These are phyloP conservation scores for Cornus suecica DNA, from an alignment of 148 eudicot species.

Conservation along the genomic window DNA sequence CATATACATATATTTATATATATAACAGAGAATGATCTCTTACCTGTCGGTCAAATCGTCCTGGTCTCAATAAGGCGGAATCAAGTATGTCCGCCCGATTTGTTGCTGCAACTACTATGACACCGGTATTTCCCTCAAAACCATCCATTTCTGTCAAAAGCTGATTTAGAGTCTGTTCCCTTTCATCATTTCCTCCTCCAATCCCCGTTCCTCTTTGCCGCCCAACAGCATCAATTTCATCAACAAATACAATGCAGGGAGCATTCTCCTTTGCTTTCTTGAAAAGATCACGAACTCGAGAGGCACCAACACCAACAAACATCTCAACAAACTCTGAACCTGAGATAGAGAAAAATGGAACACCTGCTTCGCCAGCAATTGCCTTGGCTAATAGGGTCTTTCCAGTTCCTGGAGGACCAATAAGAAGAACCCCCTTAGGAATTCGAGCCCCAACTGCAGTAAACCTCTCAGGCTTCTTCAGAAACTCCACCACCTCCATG, in stretches of 20 bases:
- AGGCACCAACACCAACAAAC: slow-evolving; percentile 99
- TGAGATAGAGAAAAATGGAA: slow-evolving; percentile 97
- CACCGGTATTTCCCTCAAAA: slow-evolving; percentile 95
- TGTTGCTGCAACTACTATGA: slow-evolving; percentile 95
- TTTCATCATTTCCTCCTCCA: slow-evolving; percentile 98
- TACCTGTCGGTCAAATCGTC: slow-evolving; percentile 98
- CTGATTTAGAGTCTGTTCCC: slow-evolving; percentile 95
- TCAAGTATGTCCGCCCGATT: slow-evolving; percentile 98
- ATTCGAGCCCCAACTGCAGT: slow-evolving; percentile 98
- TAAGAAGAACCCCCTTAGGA: slow-evolving; percentile 97
- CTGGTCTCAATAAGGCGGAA: slow-evolving; percentile 93
- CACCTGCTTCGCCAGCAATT: slow-evolving; percentile 99
- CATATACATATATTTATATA: no score
- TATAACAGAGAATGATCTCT: background rate
- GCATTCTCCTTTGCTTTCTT: slow-evolving; percentile 98
- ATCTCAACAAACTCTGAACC: slow-evolving; percentile 98
- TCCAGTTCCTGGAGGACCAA: slow-evolving; percentile 99
- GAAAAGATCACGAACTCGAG: slow-evolving; percentile 95
- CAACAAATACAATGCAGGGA: slow-evolving; percentile 98
- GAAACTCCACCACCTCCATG: slow-evolving; percentile 95
- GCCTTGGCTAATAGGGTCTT: slow-evolving; percentile 96
- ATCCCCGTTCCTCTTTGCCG: slow-evolving; percentile 97
- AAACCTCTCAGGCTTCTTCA: slow-evolving; percentile 97
- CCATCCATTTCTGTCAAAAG: slow-evolving; percentile 99
- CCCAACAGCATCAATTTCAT: slow-evolving; percentile 99